Evolutionary conservation across 169 alveolate genomes (phyloP), one percentile per base, ranked within the genome.

Genomic region (Condylostoma magnum): DNA sequence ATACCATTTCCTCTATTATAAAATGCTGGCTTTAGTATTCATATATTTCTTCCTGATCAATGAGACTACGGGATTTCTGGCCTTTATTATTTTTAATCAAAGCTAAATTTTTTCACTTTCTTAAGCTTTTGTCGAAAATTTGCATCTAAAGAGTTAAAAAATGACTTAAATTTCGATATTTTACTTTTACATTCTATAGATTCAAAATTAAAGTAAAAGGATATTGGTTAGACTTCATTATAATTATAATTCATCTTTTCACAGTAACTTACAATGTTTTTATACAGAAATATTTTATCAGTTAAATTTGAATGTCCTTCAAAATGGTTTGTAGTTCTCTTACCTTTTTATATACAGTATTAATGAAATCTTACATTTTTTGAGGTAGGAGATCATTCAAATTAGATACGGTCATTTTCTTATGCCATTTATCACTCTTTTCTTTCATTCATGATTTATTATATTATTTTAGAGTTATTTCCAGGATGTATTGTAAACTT

Each of bases 1-100:
- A 80, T 80, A 54, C 46, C 77, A 22, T 76, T 66, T 25, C 87
- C 87, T 36, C 83, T 54, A 47, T 80, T 80, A 44, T 50, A 80
- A 50, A 69, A 63, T 15, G 58, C 48, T 28, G 87, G 83, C 46
- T 80, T 80, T 30, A 80, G 51, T 48, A 80, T 37, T 80, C 71
- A 58, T 15, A 41, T 10, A 41, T 41, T 41, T 41, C 15, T 10
- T 41, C 15, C 48, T 10, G 20, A 41, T 8, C 15, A 15, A 8
- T 41, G 8, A 41, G 48, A 8, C 8, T 8, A 15, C 8, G 48
- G 8, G 8, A 8, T 41, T 15, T 41, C 48, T 10, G 15, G 48
- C 8, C 15, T 15, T 15, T n/a, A n/a, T n/a, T n/a, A n/a, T n/a
- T n/a, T n/a, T n/a, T n/a, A n/a, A n/a, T n/a, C n/a, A n/a, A n/a